Conservation (phyloP, 192 early-diverging fungal species). For the Gaertneriomyces semiglobifer region DNA sequence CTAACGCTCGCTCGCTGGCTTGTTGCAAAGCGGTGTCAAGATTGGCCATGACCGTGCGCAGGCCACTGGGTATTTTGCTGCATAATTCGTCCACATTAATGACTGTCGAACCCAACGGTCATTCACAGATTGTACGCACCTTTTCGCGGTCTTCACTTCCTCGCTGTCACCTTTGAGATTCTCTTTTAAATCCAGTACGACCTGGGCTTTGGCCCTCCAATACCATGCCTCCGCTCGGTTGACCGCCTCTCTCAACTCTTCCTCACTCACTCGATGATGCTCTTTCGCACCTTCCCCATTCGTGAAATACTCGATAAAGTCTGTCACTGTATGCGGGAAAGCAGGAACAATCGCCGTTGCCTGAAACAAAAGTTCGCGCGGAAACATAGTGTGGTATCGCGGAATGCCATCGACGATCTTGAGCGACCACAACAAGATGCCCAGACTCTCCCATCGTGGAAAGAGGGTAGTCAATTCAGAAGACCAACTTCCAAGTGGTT, state of each 20-base stretch:
- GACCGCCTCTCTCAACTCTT: constrained; percentile 31
- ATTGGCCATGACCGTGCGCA: constrained; percentile 50
- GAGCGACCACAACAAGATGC: constrained; percentile 54
- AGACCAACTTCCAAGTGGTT: neutral
- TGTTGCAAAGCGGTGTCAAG: constrained; percentile 48
- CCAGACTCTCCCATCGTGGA: neutral
- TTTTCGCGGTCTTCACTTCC: constrained; percentile 21
- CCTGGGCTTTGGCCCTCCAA: constrained; percentile 59
- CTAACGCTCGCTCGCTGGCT: constrained; percentile 42
- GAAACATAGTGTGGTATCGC: constrained; percentile 51
- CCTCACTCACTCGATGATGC: constrained; percentile 27
- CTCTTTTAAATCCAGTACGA: constrained; percentile 50
- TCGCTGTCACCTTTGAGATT: constrained; percentile 23
- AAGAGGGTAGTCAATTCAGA: neutral
- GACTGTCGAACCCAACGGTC: constrained; percentile 17
- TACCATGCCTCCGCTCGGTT: constrained; percentile 59
- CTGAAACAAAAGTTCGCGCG: constrained; percentile 49
- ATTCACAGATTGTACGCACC: neutral
- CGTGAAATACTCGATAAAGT: constrained; percentile 50
- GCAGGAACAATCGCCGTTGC: constrained; percentile 56
- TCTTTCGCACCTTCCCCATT: constrained; percentile 31
- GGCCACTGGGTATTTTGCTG: constrained; percentile 40
- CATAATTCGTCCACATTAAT: constrained; percentile 4
- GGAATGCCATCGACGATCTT: constrained; percentile 49
- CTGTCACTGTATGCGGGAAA: constrained; percentile 48